Evolutionary conservation across 139 green algal species (phyloP).

Genomic region (Trebouxia sp.): DNA sequence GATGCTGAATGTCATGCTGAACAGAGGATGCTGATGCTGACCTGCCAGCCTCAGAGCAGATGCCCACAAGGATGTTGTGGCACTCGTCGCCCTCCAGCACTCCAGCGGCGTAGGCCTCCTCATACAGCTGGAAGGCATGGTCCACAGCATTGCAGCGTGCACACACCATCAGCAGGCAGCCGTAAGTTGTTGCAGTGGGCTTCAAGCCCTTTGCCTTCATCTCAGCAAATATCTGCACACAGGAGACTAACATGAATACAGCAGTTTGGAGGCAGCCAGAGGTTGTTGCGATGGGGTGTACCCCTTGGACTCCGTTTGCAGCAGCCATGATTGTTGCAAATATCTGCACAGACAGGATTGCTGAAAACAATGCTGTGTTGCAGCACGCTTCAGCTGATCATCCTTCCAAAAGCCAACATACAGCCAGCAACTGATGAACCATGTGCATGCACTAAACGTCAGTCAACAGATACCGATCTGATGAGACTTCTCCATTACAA

Average conservation of each 20-base stretch:
- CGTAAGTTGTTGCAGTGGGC: slow-evolving; percentile 65
- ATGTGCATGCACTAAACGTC: too few species aligned
- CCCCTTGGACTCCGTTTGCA: neutral
- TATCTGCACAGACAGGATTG: too few species aligned
- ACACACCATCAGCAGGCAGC: slow-evolving; percentile 60
- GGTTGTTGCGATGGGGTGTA: neutral
- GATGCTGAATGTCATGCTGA: neutral
- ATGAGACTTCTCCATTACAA: too few species aligned
- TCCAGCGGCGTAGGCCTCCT: slow-evolving; percentile 33
- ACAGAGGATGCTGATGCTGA: neutral
- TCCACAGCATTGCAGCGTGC: slow-evolving; percentile 36
- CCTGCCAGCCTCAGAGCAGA: slow-evolving; percentile 46
- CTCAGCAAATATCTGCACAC: slow-evolving; percentile 40
- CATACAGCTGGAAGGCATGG: slow-evolving; percentile 60
- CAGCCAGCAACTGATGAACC: too few species aligned
- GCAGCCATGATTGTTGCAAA: neutral
- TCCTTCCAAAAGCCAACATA: too few species aligned
- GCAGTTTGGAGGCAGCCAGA: too few species aligned
- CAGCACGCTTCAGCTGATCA: too few species aligned
- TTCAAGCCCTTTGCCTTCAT: slow-evolving; percentile 47
- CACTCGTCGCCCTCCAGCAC: slow-evolving; percentile 56
- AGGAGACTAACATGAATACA: neutral
- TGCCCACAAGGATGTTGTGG: slow-evolving; percentile 61
- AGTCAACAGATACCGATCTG: too few species aligned
- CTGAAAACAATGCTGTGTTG: too few species aligned